These are phyloP conservation scores for Aureoboletus auriporus DNA, from an alignment of 768 basidiomycete genomes.

Conservation along the genomic window DNA sequence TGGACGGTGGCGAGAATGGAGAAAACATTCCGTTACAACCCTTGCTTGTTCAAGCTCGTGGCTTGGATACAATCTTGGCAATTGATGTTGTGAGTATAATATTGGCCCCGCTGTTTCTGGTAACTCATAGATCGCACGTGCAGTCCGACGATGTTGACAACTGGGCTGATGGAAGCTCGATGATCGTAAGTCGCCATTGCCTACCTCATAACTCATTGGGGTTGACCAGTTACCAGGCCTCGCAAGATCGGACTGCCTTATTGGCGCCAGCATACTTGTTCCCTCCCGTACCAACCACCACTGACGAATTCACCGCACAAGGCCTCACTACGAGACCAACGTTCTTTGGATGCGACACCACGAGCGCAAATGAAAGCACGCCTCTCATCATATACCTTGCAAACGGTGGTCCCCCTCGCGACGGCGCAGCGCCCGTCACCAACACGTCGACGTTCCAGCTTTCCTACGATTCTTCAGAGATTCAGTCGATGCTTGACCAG, in stretches of 20 bases:
- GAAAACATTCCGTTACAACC: conserved; percentile 47
- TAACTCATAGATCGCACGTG: background rate
- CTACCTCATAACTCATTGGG: background rate
- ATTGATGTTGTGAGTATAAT: conserved; percentile 37
- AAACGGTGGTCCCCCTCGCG: conserved; percentile 43
- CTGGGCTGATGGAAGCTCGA: conserved; percentile 22
- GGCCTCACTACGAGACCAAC: conserved; percentile 37
- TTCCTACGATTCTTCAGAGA: conserved; percentile 32
- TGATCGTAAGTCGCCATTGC: conserved; percentile 19
- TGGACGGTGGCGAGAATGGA: conserved; percentile 42
- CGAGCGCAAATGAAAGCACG: conserved; percentile 25
- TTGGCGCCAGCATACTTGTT: conserved; percentile 32
- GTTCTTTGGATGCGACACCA: conserved; percentile 43
- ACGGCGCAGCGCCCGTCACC: conserved; percentile 35
- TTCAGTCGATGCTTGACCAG: conserved; percentile 45
- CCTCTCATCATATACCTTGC: conserved; percentile 60
- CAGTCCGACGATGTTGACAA: conserved; percentile 14
- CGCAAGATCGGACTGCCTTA: conserved; percentile 38
- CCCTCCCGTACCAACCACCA: conserved; percentile 27
- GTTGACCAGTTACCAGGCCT: conserved; percentile 13
- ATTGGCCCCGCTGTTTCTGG: background rate
- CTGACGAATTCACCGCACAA: conserved; percentile 30
- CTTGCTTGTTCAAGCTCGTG: conserved; percentile 42
- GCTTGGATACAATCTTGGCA: conserved; percentile 47
- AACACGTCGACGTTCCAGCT: conserved; percentile 41